Base-by-base conservation (phyloP, 495 filamentous ascomycete genomes). In the Podospora australis region DNA sequence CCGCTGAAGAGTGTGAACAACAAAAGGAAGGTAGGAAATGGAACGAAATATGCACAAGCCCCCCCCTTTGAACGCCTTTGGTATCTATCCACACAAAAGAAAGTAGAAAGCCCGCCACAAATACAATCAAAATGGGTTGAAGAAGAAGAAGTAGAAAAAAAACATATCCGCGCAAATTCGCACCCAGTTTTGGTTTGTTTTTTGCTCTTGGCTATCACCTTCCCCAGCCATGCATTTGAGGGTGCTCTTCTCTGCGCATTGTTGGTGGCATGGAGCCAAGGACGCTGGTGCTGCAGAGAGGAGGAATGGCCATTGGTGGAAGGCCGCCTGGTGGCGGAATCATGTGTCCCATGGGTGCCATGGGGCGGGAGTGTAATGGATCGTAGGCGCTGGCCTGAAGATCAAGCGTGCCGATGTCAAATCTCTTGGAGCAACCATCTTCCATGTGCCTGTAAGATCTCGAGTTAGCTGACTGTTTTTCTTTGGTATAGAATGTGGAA, bases 391-490 rank as follows among this genome's bases (percentile, higher is more conserved):
- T 68, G 34, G 67, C 49, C n/a, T 68, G 66, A 21, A 74, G 50
- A 49, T 73, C 70, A 40, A 73, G 57, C 0, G 70, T 71, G 34
- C 64, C 65, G 23, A 74, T 66, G 50, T 89, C 82, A 59, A 83
- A 81, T 26, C 86, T 74, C 62, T 84, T 85, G 7, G 85, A 74
- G 62, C 86, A 89, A 28, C 86, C 85, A 59, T 89, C 86, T 64
- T 89, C 86, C 66, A 84, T 81, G 57, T 90, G 86, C 63, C 86
- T 87, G 48, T 45, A 39, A 25, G 3, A 34, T 5, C 19, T 4
- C 4, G 6, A 29, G 53, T 55, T 32, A 55, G 53, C 17, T 34
- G 16, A 14, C 51, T 26, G 28, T 19, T 44, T 24, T 23, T 42
- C 16, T 16, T 23, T 38, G 9, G 16, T 2, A 42, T 13, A 16